These are phyloP conservation scores for Verticillium tricorpus DNA, from an alignment of 2,329 filamentous ascomycete genomes.

Conservation along the genomic window DNA sequence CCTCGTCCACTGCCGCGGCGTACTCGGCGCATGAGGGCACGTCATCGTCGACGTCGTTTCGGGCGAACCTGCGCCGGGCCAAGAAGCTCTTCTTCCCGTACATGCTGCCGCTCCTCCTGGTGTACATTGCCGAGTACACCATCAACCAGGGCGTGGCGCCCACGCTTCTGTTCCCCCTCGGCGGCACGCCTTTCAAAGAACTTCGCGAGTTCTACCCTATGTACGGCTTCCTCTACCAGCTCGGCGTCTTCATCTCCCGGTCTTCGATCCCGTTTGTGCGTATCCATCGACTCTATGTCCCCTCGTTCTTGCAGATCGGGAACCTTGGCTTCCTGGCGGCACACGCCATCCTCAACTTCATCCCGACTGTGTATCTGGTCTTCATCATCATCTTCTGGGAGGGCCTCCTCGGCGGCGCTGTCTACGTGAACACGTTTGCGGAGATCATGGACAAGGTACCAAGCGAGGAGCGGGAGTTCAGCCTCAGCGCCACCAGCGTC, in stretches of 20 bases:
- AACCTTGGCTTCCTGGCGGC: constrained; percentile 71
- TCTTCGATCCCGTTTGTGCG: constrained; percentile 86
- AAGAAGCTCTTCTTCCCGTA: constrained; percentile 67
- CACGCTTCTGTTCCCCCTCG: constrained; percentile 80
- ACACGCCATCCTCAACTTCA: constrained; percentile 75
- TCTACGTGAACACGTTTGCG: constrained; percentile 95
- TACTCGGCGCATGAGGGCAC: constrained; percentile 25
- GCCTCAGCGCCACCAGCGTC: constrained; percentile 81
- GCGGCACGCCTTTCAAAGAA: constrained; percentile 69
- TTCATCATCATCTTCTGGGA: constrained; percentile 91
- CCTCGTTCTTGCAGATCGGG: constrained; percentile 73
- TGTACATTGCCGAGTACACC: constrained; percentile 94
- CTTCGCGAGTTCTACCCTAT: constrained; percentile 90
- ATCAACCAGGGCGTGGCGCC: constrained; percentile 95
- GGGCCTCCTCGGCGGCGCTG: constrained; percentile 80
- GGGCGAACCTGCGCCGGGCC: constrained; percentile 59
- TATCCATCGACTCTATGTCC: constrained; percentile 74
- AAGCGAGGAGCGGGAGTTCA: constrained; percentile 80
- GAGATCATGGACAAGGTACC: constrained; percentile 84
- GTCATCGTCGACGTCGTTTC: constrained; percentile 28
- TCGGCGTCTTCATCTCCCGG: constrained; percentile 90
- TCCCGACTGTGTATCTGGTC: constrained; percentile 82
- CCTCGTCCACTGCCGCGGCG: constrained; percentile 33
- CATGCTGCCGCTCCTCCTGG: constrained; percentile 87
- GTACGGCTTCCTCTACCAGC: constrained; percentile 91